Evolutionary conservation across 768 basidiomycete species (phyloP), one percentile per base, ranked within the genome.

Genomic region (Myochromella boudieri): DNA sequence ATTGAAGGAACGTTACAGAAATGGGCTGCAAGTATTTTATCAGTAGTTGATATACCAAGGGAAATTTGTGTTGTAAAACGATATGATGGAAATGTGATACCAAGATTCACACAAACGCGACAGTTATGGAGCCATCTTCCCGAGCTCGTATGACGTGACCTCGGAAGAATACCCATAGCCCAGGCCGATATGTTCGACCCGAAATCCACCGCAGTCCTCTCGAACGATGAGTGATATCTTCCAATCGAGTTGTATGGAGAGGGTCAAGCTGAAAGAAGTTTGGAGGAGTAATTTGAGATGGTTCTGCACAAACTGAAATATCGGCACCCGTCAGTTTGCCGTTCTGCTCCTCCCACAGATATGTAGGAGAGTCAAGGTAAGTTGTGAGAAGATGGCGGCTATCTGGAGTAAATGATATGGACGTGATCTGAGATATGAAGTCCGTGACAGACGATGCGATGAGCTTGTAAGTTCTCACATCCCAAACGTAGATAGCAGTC

Each of bases 401-500:
- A 20, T 41, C 46, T 6, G 28, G 2, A 15, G 38, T 40, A 28
- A 47, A 47, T 5, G 20, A 24, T 8, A 47, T 5, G 18, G 24
- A 17, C 12, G 9, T 17, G 22, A 41, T 18, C 6, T 34, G 25
- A 18, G 29, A 47, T 11, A 27, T 37, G 5, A 18, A 17, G 22
- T 36, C 36, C 5, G 25, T n/a, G 1, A 21, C 37, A 6, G 45
- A 4, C 14, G 37, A 37, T 10, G 38, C 24, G 7, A 41, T 25
- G 6, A 40, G 44, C 4, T 15, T 4, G 32, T 38, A 21, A 14
- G 44, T 45, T 4, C 17, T 26, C 12, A 27, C 20, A 37, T 49
- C 44, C 48, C 52, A 53, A 7, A 53, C 3, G 24, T 37, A 10
- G 9, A 45, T 43, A 3, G n/a, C 37, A 12, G 12, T 42, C 24